Conservation (phyloP, 768 basidiomycete genomes). For the Sarcodon sp. region DNA sequence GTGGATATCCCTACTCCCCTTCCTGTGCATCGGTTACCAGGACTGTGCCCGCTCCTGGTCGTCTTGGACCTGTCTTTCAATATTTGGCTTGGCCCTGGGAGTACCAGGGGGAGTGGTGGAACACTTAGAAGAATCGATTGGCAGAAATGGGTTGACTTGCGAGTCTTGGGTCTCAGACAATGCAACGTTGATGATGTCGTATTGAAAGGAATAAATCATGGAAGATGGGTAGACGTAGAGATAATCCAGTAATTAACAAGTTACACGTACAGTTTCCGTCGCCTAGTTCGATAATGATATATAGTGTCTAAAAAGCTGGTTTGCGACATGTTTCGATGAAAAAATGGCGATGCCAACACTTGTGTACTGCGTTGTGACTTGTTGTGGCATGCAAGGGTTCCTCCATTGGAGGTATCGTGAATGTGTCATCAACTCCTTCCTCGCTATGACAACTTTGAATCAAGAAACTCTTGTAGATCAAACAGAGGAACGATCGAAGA, state of each 20-base stretch:
- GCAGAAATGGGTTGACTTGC: conserved; percentile 39
- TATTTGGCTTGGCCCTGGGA: conserved; percentile 21
- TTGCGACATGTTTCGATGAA: no score
- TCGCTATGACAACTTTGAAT: conserved; percentile 23
- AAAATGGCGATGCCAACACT: neutral
- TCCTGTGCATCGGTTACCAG: conserved; percentile 43
- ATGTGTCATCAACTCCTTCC: neutral
- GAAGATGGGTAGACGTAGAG: conserved; percentile 53
- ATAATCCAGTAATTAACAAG: conserved; percentile 17
- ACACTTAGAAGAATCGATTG: conserved; percentile 42
- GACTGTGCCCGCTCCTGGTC: conserved; percentile 45
- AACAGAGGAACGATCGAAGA: conserved; percentile 35
- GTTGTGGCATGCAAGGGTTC: neutral
- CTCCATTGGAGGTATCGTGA: neutral
- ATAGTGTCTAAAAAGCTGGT: no score
- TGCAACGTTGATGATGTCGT: conserved; percentile 34
- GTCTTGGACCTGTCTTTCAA: conserved; percentile 64
- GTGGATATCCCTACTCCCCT: conserved; percentile 34
- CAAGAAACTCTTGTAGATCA: conserved; percentile 39
- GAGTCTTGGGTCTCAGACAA: conserved; percentile 41
- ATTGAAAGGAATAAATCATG: conserved; percentile 35
- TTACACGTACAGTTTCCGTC: no score
- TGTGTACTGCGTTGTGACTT: neutral
- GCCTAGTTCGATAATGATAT: no score
- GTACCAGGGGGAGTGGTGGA: conserved; percentile 16